These are phyloP conservation scores for Coemansia sp. DNA, from an alignment of 192 early-diverging fungal species.

Conservation along the genomic window DNA sequence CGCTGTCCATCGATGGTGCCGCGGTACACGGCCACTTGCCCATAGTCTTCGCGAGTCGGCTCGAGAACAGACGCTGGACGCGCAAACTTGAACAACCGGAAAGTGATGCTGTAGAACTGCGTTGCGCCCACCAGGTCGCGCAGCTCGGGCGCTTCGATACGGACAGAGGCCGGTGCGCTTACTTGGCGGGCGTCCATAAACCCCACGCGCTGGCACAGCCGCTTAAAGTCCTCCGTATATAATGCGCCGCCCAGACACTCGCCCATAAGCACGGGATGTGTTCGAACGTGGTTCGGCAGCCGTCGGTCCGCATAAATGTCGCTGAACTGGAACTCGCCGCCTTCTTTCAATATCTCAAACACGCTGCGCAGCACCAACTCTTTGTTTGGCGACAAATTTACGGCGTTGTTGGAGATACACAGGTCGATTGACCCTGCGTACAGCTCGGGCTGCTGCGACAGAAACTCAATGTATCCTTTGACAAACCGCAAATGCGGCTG, in stretches of 20 bases:
- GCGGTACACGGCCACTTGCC: slow-evolving; percentile 42
- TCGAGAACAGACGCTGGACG: slow-evolving; percentile 42
- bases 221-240: slow-evolving; percentile 44
- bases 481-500: slow-evolving; percentile 43
- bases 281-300: slow-evolving; percentile 37
- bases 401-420: slow-evolving; percentile 51
- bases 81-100: slow-evolving; percentile 52
- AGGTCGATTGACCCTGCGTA: slow-evolving; percentile 41
- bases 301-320: slow-evolving; percentile 52
- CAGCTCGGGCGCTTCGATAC: slow-evolving; percentile 47
- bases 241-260: slow-evolving; percentile 51
- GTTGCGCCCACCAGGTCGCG: slow-evolving; percentile 45
- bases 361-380: slow-evolving; percentile 45
- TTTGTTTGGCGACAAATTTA: slow-evolving; percentile 57
- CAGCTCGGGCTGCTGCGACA: slow-evolving; percentile 26
- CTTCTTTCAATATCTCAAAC: slow-evolving; percentile 29
- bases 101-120: slow-evolving; percentile 52
- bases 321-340: slow-evolving; percentile 51
- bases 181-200: slow-evolving; percentile 33
- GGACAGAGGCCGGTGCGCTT: slow-evolving; percentile 26
- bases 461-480: slow-evolving; percentile 50
- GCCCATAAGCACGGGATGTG: slow-evolving; percentile 46
- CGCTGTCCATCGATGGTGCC: slow-evolving; percentile 47
- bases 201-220: slow-evolving; percentile 28
- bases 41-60: slow-evolving; percentile 50